Base-by-base conservation (phyloP, 2,329 filamentous ascomycete species). In the Epichloe gansuensis region DNA sequence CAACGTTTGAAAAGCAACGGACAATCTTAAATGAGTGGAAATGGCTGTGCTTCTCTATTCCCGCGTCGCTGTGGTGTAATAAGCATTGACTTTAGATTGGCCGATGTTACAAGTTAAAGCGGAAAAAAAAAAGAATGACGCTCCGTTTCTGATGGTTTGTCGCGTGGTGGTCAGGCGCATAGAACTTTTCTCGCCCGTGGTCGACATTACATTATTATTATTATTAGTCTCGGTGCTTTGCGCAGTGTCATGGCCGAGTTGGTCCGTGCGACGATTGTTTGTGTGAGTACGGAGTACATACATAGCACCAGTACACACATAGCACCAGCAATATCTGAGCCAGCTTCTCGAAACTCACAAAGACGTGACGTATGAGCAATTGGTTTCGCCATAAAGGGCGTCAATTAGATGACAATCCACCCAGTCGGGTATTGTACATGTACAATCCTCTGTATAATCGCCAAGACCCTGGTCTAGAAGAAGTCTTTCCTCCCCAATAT, bases 91-190 rank as follows among this genome's bases (percentile, higher is more conserved):
- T 21, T 43, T 9, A 2, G n/a, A n/a, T 43, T 11, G 11, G 41
- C 21, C 31, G 31, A 31, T 11, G 31, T 11, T 21, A 2, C 13
- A 34, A 34, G 25, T 11, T 27, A 15, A 8, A 35, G 45, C 36
- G 17, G 27, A n/a, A 5, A n/a, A 9, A n/a, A 13, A 39, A 49
- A 13, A 31, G 23, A 41, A 42, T 49, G 38, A 42, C 47, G 27
- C 38, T 43, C 6, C 39, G 27, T 50, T 17, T 8, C 25, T 12
- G 7, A 40, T 47, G 45, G 5, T 17, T 25, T 47, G 45, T 47
- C 31, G 31, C 45, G 45, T 48, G 47, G 23, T 38, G 21, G 46
- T 49, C n/a, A 34, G 47, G 51, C 47, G 47, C 41, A 48, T 34
- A 27, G 11, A 51, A 12, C 38, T 49, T 50, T 50, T 46, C 7